Base-by-base conservation (phyloP, 2,329 filamentous ascomycete genomes). In the Pyrenophora seminiperda region DNA sequence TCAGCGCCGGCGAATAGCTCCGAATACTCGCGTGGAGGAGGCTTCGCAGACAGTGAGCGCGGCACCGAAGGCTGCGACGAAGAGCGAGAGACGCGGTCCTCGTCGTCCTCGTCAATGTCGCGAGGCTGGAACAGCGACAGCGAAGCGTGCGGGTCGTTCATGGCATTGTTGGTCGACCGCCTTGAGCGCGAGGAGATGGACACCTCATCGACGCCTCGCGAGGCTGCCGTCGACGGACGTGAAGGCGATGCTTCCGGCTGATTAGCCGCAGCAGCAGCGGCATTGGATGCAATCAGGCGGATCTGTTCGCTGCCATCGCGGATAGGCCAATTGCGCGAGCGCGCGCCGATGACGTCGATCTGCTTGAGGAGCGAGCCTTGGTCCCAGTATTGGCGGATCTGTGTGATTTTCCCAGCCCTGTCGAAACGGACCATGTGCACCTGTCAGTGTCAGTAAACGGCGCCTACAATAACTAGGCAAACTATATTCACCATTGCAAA, bases 251-350 rank as follows among this genome's bases (percentile, higher is more conserved):
- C 57, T 15, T 63, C 62, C 11, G 67, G 57, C 39, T 70, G 62
- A 13, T 27, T 27, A 11, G 24, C 24, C 24, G 59, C 58, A 39
- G 63, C 47, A 17, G 50, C 76, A n/a, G 75, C 72, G 62, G 82
- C 81, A 57, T 81, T 86, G 41, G 77, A 79, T 57, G 82, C 79
- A 64, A 96, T 90, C 65, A 96, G 77, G 65, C 85, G 86, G 62
- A 88, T 81, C 77, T 97, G 92, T 45, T 96, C 91, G 65, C 84
- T 84, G 69, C 87, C 89, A 70, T 96, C 91, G 62, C 86, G 85
- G 69, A 99, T 95, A 46, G 94, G 94, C 94, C 94, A 99, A 76
- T 94, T 96, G 72, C 88, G 89, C 48, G 90, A 90, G 45, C 88
- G 87, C 70, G 87, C 88, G 66, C 94, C 93, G 73, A 99, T 97